Evolutionary conservation across 208 protist genomes (phyloP).

Genomic region (Leishmania martiniquensis): DNA sequence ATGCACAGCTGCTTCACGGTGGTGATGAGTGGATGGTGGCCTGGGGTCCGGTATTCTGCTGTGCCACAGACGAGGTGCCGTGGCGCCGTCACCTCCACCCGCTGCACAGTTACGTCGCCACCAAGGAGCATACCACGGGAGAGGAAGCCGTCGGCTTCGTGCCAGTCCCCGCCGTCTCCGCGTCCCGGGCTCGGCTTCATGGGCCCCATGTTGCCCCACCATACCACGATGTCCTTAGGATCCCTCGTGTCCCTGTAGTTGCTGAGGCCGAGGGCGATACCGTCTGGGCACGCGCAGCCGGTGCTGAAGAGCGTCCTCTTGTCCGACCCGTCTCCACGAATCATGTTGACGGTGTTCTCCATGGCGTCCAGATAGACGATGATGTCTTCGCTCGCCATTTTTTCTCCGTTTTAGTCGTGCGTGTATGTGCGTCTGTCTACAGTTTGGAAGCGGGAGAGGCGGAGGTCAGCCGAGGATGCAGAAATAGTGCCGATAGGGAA

Average conservation of each 20-base stretch:
- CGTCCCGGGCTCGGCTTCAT: constrained; percentile 17
- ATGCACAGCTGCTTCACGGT: constrained; percentile 50
- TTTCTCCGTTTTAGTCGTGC: neutral
- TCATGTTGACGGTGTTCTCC: constrained; percentile 17
- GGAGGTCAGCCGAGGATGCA: neutral
- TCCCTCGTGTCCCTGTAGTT: constrained; percentile 27
- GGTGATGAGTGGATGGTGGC: constrained; percentile 29
- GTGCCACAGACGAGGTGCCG: constrained; percentile 11
- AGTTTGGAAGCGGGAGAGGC: neutral
- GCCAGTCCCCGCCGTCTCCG: constrained; percentile 37
- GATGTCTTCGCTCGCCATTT: constrained; percentile 27
- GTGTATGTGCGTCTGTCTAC: neutral
- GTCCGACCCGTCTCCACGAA: constrained; percentile 33
- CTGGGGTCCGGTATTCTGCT: constrained; percentile 1
- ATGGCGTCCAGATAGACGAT: constrained; percentile 28
- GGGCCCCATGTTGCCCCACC: constrained; percentile 43
- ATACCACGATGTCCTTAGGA: constrained; percentile 27
- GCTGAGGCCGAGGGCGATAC: constrained; percentile 37
- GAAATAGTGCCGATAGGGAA: neutral
- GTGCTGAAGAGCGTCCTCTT: constrained; percentile 23
- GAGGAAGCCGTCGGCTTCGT: constrained; percentile 35
- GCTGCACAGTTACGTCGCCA: constrained; percentile 21
- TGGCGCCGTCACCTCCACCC: constrained; percentile 26
- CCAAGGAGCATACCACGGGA: constrained; percentile 26
- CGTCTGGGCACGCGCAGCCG: constrained; percentile 41